Base-by-base conservation (phyloP, 208 protist species). In the Angomonas desouzai region DNA sequence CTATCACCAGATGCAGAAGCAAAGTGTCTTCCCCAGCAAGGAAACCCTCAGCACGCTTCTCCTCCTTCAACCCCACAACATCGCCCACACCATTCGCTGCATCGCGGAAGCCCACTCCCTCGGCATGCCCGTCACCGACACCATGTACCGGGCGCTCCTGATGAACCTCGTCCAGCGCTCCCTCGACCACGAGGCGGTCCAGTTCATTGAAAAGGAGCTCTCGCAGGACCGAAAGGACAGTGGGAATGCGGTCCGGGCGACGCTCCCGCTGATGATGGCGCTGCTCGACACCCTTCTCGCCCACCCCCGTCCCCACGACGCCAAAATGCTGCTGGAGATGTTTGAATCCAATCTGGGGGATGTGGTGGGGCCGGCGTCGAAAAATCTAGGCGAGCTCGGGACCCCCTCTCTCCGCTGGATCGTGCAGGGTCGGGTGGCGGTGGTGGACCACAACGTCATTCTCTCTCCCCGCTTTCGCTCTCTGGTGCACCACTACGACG, bases 401-500 rank as follows among this genome's bases (percentile, higher is more conserved):
- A 48, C 79, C 23, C 62, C 72, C 16, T 67, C 85, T 25, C 85
- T 91, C 68, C 83, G 89, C 18, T 94, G 89, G 86, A 77, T 92
- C 27, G 83, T 91, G 47, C 81, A 96, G 64, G 89, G 89, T 10
- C 84, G 89, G 25, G 85, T 96, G 2, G 89, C 82, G n/a, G 85
- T 96, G 0, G 74, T 93, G 16, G 89, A 96, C 62, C 89, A 93
- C 71, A 92, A 88, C 67, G 80, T 91, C 1, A 20, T 96, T 13
- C 77, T 93, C n/a, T 84, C 77, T 9, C 76, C 85, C n/a, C 74
- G 69, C 22, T 87, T 93, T 33, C 85, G 90, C 43, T 93, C 86
- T 10, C 77, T 96, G 56, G 65, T 82, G 2, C 33, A 64, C 40
- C 89, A 96, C 71, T 96, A 96, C 72, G 89, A 96, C 73, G 79